phyloP scores from a whole-genome alignment of 1,139 yeast genomes.

The Kurtzmaniella quercitrusa region DNA sequence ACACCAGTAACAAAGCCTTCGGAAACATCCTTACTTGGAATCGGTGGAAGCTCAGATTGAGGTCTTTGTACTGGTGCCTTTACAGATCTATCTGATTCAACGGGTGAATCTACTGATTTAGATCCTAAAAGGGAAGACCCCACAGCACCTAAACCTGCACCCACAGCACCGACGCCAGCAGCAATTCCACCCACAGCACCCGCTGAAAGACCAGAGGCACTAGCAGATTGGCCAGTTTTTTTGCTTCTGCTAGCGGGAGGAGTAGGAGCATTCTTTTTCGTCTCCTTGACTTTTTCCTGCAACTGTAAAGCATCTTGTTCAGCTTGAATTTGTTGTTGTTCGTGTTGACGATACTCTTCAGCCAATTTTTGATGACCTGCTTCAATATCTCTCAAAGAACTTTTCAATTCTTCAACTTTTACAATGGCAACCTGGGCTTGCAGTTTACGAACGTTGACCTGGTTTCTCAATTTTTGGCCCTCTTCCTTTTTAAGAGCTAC shows the following conservation, averaged over 20 bases:
- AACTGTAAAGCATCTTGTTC: constrained; percentile 33
- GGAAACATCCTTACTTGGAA: background rate
- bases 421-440: constrained; percentile 62
- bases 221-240: constrained; percentile 8
- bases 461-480: constrained; percentile 56
- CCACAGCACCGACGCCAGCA: constrained; percentile 20
- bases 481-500: constrained; percentile 49
- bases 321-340: constrained; percentile 19
- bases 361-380: constrained; percentile 8
- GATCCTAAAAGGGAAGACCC: constrained; percentile 5
- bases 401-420: constrained; percentile 46
- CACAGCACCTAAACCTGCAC: constrained; percentile 13
- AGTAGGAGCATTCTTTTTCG: constrained; percentile 15
- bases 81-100: background rate
- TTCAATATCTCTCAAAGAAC: constrained; percentile 25
- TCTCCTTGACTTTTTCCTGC: constrained; percentile 13
- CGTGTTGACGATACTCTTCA: constrained; percentile 16
- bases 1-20: background rate
- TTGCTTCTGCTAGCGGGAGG: constrained; percentile 9
- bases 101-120: too few species aligned
- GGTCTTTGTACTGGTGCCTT: background rate
- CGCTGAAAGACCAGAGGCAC: constrained; percentile 13
- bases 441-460: constrained; percentile 61
- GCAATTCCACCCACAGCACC: constrained; percentile 27
- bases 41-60: background rate